Evolutionary conservation across 495 filamentous ascomycete species (phyloP), one percentile per base, ranked within the genome.

Genomic region (Xylaria sp.): DNA sequence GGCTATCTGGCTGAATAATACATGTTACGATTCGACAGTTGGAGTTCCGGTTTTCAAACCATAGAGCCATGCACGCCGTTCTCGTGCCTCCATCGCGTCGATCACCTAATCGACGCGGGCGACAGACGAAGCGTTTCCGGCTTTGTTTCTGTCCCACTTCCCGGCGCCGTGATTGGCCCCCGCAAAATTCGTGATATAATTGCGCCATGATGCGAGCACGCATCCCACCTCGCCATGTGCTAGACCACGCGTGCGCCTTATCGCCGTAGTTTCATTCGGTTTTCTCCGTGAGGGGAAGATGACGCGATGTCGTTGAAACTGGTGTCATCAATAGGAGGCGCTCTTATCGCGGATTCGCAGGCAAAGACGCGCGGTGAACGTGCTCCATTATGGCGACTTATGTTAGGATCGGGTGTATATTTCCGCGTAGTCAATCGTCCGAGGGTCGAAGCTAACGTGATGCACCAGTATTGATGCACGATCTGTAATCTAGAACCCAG

Each of bases 181-280:
- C 50, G 62, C 72, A 71, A 69, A 48, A 77, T 77, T 76, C 74
- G 76, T 59, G 72, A 77, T 77, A 67, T 69, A 76, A 67, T 63
- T 65, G 68, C 70, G 71, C 40, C 33, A 77, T 77, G 76, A 71
- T 76, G 76, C 46, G 65, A 75, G 69, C 46, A 59, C 40, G 1
- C 58, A 67, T 68, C 37, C 52, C 12, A 69, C 69, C 21, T 24
- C 21, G 8, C 29, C 68, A 67, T 57, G 61, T 62, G 26, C 59
- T 31, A 55, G 19, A 37, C n/a, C n/a, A 55, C 33, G 46, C 5
- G 11, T 24, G 1, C 29, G n/a, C 35, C 31, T 68, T 68, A 68
- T 68, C 66, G 52, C 66, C n/a, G 46, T 26, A 19, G 33, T 68
- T 29, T 61, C 26, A 59, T 46, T 53, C 52, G 66, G 8, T 68